A percentile compares a stretch with the other conserved stretches of the same genome.
Conservation (phyloP, 176 grass and related monocot species). For the Eragrostis nindensis region DNA sequence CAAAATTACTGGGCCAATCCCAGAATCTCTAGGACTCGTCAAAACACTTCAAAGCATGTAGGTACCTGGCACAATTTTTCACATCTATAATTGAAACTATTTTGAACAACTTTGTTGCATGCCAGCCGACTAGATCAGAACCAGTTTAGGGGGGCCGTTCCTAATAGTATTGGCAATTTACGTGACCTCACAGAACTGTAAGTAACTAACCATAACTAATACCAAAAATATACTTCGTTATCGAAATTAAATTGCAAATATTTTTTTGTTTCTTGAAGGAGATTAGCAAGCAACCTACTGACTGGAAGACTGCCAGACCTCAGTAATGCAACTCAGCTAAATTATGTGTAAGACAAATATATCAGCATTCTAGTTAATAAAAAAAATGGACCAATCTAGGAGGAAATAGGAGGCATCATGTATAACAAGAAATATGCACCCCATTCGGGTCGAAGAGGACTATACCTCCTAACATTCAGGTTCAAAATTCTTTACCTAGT, state of each 20-base stretch:
- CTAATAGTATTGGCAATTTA: conserved; percentile 51
- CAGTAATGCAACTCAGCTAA: conserved; percentile 47
- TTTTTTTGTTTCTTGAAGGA: conserved; percentile 37
- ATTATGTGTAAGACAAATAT: conserved; percentile 56
- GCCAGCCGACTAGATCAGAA: conserved; percentile 72
- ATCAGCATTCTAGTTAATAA: background rate
- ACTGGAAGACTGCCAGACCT: conserved; percentile 49
- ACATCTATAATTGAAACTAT: background rate
- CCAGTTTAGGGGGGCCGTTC: conserved; percentile 53
- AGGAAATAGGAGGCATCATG: too few relatives aligned
- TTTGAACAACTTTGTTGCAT: conserved; percentile 26
- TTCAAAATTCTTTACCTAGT: background rate
- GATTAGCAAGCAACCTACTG: conserved; percentile 57
- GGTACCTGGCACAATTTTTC: background rate
- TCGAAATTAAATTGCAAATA: conserved; percentile 22
- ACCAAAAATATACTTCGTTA: conserved; percentile 8
- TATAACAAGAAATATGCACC: too few relatives aligned
- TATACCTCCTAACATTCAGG: background rate
- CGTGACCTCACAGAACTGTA: conserved; percentile 57
- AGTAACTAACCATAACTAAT: conserved; percentile 42
- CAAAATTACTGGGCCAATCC: conserved; percentile 71
- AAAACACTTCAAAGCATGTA: conserved; percentile 64
- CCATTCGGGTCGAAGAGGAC: too few relatives aligned
- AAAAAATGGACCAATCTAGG: too few relatives aligned
- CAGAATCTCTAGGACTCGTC: conserved; percentile 50